A percentile compares a stretch with the other conserved stretches of the same genome.
Conservation (phyloP, 2,329 filamentous ascomycete genomes). For the Trichoderma atrobrunneum region DNA sequence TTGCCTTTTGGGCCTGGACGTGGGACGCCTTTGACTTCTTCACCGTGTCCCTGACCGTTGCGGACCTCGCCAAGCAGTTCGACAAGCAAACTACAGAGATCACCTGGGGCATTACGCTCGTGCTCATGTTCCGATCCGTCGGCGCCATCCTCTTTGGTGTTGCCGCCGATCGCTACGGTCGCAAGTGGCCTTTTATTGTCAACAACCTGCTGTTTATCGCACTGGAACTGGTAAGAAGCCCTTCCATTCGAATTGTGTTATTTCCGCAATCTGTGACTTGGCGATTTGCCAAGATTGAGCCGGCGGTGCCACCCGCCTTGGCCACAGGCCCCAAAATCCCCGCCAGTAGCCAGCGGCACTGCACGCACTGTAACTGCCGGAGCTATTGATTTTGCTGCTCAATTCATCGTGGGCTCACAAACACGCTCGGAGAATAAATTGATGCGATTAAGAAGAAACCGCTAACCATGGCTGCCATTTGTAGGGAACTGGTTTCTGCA, state of each 20-base stretch:
- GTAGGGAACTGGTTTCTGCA: conserved; percentile 63
- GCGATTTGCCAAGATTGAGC: neutral
- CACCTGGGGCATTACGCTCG: conserved; percentile 63
- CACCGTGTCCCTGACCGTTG: conserved; percentile 59
- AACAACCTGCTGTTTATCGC: conserved; percentile 72
- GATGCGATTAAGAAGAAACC: neutral
- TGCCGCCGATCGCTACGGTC: conserved; percentile 54
- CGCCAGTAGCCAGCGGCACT: neutral
- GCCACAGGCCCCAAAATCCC: conserved; percentile 1
- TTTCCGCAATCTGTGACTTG: neutral
- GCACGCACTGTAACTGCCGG: conserved; percentile 1
- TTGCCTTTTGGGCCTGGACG: conserved; percentile 56
- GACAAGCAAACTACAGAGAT: conserved; percentile 54
- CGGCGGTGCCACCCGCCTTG: conserved; percentile 22
- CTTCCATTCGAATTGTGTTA: neutral
- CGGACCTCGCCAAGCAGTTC: conserved; percentile 52
- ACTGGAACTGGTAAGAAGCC: conserved; percentile 62
- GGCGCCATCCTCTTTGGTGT: conserved; percentile 55
- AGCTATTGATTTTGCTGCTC: neutral
- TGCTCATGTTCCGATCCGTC: conserved; percentile 59
- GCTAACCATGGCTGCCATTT: neutral
- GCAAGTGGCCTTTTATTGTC: conserved; percentile 70
- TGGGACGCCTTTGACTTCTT: conserved; percentile 68
- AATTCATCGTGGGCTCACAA: neutral
- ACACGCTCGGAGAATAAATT: neutral